These are phyloP conservation scores for Acorus gramineus DNA, from an alignment of 106 monocot genomes.

Conservation along the genomic window DNA sequence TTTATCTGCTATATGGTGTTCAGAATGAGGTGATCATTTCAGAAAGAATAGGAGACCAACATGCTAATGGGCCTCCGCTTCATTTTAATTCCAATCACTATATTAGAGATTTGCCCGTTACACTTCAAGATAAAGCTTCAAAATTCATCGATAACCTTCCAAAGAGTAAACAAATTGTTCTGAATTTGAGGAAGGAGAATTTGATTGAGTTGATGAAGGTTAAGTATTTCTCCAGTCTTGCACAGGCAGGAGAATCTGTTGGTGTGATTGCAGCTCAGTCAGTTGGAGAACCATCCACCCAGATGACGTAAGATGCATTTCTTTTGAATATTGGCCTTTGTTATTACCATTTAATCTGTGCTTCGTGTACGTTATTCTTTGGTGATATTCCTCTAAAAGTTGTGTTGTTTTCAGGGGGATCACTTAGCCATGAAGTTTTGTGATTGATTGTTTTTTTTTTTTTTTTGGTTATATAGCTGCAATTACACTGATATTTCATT, in stretches of 20 bases:
- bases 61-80: constrained; percentile 12
- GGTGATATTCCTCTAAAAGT: no score
- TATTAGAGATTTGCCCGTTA: constrained; percentile 42
- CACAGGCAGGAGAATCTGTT: constrained; percentile 85
- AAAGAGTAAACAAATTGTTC: constrained; percentile 11
- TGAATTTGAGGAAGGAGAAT: constrained; percentile 26
- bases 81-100: constrained; percentile 32
- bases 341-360: neutral
- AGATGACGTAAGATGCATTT: constrained; percentile 78
- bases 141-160: constrained; percentile 13
- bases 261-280: constrained; percentile 94
- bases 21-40: constrained; percentile 62
- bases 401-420: neutral
- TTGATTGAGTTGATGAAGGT: constrained; percentile 58
- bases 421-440: no score
- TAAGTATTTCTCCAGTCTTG: constrained; percentile 81
- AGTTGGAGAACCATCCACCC: constrained; percentile 93
- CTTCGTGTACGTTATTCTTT: no score
- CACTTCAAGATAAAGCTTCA: constrained; percentile 31
- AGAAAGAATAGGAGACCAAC: constrained; percentile 24
- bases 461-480: no score
- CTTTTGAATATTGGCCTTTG: neutral
- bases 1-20: constrained; percentile 5
- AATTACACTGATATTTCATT: no score
- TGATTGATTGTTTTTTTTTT: no score